These are phyloP conservation scores for Dendrostoma leiphaemia DNA, from an alignment of 2,329 filamentous ascomycete genomes.

Conservation along the genomic window DNA sequence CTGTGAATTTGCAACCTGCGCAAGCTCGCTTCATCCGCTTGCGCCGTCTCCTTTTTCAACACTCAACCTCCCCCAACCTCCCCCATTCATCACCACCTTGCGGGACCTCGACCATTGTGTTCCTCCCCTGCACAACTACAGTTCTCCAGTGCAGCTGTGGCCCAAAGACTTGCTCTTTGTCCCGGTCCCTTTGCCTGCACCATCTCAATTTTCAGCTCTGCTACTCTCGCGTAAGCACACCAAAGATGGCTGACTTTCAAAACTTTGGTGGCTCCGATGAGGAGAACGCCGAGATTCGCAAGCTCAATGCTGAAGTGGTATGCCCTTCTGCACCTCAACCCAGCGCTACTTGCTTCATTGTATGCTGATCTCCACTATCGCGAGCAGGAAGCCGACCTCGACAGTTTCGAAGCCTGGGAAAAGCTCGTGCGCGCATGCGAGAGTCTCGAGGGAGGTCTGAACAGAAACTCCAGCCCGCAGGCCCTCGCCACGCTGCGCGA, in stretches of 20 bases:
- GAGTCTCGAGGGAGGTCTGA: conserved; percentile 85
- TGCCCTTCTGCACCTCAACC: conserved; percentile 31
- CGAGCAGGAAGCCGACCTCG: conserved; percentile 64
- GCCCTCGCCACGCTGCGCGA: conserved; percentile 84
- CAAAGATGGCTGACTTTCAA: conserved; percentile 66
- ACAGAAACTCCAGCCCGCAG: conserved; percentile 93
- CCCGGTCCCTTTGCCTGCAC: neutral
- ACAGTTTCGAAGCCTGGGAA: conserved; percentile 95
- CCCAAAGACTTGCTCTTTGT: neutral
- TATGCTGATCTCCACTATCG: conserved; percentile 9
- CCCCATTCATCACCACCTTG: neutral
- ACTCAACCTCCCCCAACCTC: neutral
- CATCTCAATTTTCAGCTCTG: neutral
- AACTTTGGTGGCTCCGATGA: conserved; percentile 73
- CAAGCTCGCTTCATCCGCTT: neutral
- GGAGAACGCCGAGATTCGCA: conserved; percentile 79
- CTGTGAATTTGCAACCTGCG: conserved; percentile 7
- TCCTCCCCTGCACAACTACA: neutral
- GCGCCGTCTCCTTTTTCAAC: neutral
- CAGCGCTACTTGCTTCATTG: neutral
- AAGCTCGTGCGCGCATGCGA: conserved; percentile 83
- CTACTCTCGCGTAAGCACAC: conserved; percentile 12
- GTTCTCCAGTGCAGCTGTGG: neutral
- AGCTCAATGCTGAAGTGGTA: conserved; percentile 76
- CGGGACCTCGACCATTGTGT: neutral